These are phyloP conservation scores for Coprinopsis sp. DNA, from an alignment of 768 basidiomycete genomes.

Conservation along the genomic window DNA sequence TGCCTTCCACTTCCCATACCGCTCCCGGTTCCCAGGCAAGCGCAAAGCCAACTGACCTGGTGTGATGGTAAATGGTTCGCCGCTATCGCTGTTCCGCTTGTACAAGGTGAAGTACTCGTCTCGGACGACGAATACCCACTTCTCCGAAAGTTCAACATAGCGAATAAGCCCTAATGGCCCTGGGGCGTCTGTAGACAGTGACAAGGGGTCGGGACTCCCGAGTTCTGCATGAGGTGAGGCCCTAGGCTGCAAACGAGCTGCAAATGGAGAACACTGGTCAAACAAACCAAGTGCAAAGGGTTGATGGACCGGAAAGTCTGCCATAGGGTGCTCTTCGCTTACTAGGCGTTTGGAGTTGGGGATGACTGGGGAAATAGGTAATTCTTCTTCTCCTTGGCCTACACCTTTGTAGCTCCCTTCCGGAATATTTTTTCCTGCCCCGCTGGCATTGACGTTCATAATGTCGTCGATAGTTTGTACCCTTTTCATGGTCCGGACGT, in stretches of 20 bases:
- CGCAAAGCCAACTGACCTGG: conserved; percentile 3
- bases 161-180: conserved; percentile 36
- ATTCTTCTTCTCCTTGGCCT: too few relatives aligned
- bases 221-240: too few relatives aligned
- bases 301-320: too few relatives aligned
- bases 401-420: background rate
- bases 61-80: background rate
- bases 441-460: conserved; percentile 17
- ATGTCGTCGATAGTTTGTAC: conserved; percentile 44
- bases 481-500: conserved; percentile 48
- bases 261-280: too few relatives aligned
- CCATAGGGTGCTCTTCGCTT: too few relatives aligned
- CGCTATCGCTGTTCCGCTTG: conserved; percentile 26
- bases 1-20: conserved; percentile 4
- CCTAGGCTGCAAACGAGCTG: too few relatives aligned
- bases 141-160: conserved; percentile 63
- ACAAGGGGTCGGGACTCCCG: too few relatives aligned
- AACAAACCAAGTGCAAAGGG: too few relatives aligned
- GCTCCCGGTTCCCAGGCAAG: background rate
- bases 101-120: conserved; percentile 46
- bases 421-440: background rate
- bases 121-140: conserved; percentile 59
- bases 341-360: too few relatives aligned
- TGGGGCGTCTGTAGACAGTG: conserved; percentile 2
- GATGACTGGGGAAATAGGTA: too few relatives aligned